Conservation (phyloP, 2,329 filamentous ascomycete genomes). For the Zymoseptoria passerinii region DNA sequence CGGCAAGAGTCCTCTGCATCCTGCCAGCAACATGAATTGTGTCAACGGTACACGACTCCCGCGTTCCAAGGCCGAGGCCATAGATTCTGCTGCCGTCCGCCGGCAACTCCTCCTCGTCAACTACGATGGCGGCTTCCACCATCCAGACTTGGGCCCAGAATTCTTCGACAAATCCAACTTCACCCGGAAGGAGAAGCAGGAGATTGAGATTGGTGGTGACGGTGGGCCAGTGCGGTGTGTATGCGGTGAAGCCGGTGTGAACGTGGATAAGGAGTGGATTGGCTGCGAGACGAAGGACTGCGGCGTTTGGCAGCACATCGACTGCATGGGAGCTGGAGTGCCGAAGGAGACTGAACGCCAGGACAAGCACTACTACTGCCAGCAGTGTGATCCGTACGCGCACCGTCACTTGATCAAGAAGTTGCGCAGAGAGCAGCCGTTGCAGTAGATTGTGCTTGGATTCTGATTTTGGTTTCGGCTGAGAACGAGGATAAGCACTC, state of each 20-base stretch:
- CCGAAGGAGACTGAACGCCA: slow-evolving; percentile 1
- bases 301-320: slow-evolving; percentile 25
- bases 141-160: slow-evolving; percentile 20
- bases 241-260: too few species aligned
- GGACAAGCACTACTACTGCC: slow-evolving; percentile 24
- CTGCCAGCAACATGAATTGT: background rate
- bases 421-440: slow-evolving; percentile 6
- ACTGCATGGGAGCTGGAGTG: slow-evolving; percentile 17
- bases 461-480: background rate
- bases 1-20: background rate
- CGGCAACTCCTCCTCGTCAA: slow-evolving; percentile 11
- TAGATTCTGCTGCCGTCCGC: slow-evolving; percentile 11
- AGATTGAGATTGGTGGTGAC: background rate
- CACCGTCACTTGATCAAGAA: slow-evolving; percentile 12
- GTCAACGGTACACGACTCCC: slow-evolving; percentile 18
- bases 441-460: background rate
- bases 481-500: background rate
- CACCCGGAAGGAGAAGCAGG: slow-evolving; percentile 5
- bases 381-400: slow-evolving; percentile 20
- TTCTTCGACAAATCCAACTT: slow-evolving; percentile 21
- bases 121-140: background rate
- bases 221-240: slow-evolving; percentile 21
- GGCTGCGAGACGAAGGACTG: slow-evolving; percentile 18
- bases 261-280: slow-evolving; percentile 19
- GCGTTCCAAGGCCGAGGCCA: slow-evolving; percentile 14